Percentiles rank a stretch among this genome's conserved stretches.
These are phyloP conservation scores for Dictyophora rubrovolvata DNA, from an alignment of 768 basidiomycete species.

Conservation along the genomic window DNA sequence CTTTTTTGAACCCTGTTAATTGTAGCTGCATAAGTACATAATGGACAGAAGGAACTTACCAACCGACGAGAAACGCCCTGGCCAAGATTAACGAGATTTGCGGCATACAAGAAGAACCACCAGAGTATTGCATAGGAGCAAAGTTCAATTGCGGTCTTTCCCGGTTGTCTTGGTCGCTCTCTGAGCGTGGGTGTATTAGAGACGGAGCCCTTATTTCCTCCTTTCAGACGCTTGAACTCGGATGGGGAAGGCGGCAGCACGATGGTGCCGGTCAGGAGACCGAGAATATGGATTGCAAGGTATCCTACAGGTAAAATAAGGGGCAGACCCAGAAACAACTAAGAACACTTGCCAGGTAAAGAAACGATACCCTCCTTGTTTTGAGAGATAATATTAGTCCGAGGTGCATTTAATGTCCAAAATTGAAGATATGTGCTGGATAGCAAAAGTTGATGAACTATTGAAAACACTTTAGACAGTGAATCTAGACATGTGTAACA, in stretches of 20 bases:
- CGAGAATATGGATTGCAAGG: constrained; percentile 80
- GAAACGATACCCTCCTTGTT: constrained; percentile 94
- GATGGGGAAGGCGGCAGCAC: constrained; percentile 71
- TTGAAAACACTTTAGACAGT: not conserved
- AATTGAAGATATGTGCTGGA: constrained; percentile 43
- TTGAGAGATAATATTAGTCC: constrained; percentile 52
- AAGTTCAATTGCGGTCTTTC: constrained; percentile 68
- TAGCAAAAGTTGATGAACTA: constrained; percentile 67
- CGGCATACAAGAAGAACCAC: constrained; percentile 51
- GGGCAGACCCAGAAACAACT: not conserved
- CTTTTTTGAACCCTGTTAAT: constrained; percentile 27
- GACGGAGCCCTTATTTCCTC: not conserved
- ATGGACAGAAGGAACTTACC: constrained; percentile 30
- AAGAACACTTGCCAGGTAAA: constrained; percentile 43
- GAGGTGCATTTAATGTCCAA: constrained; percentile 57
- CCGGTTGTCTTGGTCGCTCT: constrained; percentile 27
- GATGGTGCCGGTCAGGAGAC: constrained; percentile 70
- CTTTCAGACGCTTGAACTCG: constrained; percentile 43
- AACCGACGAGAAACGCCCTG: constrained; percentile 47
- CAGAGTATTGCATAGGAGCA: constrained; percentile 68
- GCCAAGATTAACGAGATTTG: constrained; percentile 24
- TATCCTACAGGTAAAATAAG: constrained; percentile 49
- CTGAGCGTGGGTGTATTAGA: not conserved
- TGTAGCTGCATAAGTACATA: not conserved
- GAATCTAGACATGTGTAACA: constrained; percentile 15